These are phyloP conservation scores for Wallemia hederae DNA, from an alignment of 1,284 basidiomycete genomes.

Conservation along the genomic window DNA sequence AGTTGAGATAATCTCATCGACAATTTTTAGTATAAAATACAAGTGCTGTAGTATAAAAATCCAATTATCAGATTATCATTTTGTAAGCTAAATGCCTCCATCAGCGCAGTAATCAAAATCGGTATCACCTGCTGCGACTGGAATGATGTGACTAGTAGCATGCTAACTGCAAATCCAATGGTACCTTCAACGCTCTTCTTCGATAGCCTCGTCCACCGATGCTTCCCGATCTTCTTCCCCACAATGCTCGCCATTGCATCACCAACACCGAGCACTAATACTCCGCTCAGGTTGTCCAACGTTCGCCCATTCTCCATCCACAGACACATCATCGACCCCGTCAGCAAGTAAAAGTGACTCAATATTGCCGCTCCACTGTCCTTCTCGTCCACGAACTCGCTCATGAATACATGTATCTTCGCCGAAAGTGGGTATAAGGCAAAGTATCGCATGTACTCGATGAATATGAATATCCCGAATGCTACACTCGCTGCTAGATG, in stretches of 20 bases:
- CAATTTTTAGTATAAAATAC: background rate
- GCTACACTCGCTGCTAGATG: conserved; percentile 79
- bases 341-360: conserved; percentile 86
- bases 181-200: conserved; percentile 81
- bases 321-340: conserved; percentile 68
- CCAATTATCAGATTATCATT: conserved; percentile 59
- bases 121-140: conserved; percentile 11
- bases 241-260: conserved; percentile 68
- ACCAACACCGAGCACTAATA: conserved; percentile 66
- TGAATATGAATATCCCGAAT: conserved; percentile 77
- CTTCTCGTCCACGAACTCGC: conserved; percentile 85
- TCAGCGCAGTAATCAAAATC: conserved; percentile 31
- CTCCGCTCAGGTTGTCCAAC: conserved; percentile 21
- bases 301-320: conserved; percentile 46
- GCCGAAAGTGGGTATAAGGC: conserved; percentile 91
- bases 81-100: conserved; percentile 68
- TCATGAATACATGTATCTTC: conserved; percentile 78
- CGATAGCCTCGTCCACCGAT: conserved; percentile 53
- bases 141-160: conserved; percentile 5
- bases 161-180: conserved; percentile 28
- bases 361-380: conserved; percentile 88
- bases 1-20: too few relatives aligned
- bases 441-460: conserved; percentile 89
- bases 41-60: background rate
- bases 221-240: conserved; percentile 47